Percentiles rank a stretch among this genome's conserved stretches.
phyloP scores from a whole-genome alignment of 768 basidiomycete species.

The Hemileccinum impolitum region DNA sequence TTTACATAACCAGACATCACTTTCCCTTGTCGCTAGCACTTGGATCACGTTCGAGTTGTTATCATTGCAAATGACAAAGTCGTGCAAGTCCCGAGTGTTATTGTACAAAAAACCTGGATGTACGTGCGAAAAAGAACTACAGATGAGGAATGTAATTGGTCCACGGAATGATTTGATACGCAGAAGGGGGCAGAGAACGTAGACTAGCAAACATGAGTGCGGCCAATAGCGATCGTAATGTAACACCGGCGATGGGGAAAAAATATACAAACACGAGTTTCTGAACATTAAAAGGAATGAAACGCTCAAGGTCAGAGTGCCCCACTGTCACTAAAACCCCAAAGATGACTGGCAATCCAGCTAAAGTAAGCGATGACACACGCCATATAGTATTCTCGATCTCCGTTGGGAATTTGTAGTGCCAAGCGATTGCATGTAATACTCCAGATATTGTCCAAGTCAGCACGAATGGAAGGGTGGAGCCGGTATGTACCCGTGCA shows the following conservation, averaged over 20 bases:
- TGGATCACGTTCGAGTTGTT: too few relatives aligned
- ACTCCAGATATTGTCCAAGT: not conserved
- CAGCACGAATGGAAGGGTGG: not conserved
- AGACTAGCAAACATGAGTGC: constrained; percentile 1
- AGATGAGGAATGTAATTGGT: not conserved
- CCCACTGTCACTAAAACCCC: not conserved
- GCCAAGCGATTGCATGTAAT: not conserved
- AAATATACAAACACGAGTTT: too few relatives aligned
- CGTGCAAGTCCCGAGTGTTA: too few relatives aligned
- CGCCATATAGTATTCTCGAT: not conserved
- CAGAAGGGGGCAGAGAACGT: not conserved
- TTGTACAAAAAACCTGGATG: too few relatives aligned
- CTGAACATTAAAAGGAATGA: not conserved
- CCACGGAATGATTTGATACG: not conserved
- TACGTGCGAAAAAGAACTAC: not conserved
- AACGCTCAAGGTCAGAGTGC: not conserved
- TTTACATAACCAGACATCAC: too few relatives aligned
- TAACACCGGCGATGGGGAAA: not conserved
- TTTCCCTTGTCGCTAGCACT: too few relatives aligned
- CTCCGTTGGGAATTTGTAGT: not conserved
- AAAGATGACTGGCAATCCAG: not conserved
- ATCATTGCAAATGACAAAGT: too few relatives aligned
- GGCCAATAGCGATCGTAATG: not conserved
- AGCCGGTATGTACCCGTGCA: not conserved
- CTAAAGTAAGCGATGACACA: not conserved